Conservation (phyloP, 2,329 filamentous ascomycete species). For the Chrysosporium queenslandicum region DNA sequence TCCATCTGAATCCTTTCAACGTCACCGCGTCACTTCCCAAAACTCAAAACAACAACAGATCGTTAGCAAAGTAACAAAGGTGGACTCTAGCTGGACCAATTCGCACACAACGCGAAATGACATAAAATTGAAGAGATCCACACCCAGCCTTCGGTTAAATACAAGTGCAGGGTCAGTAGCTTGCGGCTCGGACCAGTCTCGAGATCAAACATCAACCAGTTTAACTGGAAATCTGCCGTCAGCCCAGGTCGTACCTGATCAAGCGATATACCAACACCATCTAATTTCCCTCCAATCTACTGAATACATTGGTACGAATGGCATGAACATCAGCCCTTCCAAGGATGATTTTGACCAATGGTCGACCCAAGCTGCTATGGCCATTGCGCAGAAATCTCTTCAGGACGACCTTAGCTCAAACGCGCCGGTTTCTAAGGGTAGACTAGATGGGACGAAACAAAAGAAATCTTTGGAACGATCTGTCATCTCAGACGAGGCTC, state of each 20-base stretch:
- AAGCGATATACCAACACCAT: conserved; percentile 24
- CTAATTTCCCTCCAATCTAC: conserved; percentile 34
- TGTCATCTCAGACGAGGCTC: neutral
- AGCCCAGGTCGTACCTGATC: conserved; percentile 29
- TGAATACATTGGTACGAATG: conserved; percentile 21
- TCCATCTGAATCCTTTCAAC: neutral
- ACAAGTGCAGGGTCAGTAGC: neutral
- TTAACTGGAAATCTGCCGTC: conserved; percentile 23
- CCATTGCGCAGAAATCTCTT: conserved; percentile 32
- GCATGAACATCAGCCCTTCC: conserved; percentile 21
- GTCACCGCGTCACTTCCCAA: neutral
- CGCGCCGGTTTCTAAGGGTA: neutral
- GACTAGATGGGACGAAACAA: neutral
- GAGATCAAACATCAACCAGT: neutral
- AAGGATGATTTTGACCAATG: conserved; percentile 25
- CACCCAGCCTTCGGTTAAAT: neutral
- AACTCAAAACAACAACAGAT: neutral
- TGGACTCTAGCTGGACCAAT: neutral
- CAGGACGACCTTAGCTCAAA: conserved; percentile 28
- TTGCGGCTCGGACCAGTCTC: neutral
- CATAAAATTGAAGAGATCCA: neutral
- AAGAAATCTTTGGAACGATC: neutral
- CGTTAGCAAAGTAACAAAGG: conserved; percentile 1
- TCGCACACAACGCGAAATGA: neutral
- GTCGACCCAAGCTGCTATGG: conserved; percentile 34